A percentile compares a stretch with the other conserved stretches of the same genome.
phyloP scores from a whole-genome alignment of 1,284 basidiomycete species.

The Cystobasidiaceae sp. region DNA sequence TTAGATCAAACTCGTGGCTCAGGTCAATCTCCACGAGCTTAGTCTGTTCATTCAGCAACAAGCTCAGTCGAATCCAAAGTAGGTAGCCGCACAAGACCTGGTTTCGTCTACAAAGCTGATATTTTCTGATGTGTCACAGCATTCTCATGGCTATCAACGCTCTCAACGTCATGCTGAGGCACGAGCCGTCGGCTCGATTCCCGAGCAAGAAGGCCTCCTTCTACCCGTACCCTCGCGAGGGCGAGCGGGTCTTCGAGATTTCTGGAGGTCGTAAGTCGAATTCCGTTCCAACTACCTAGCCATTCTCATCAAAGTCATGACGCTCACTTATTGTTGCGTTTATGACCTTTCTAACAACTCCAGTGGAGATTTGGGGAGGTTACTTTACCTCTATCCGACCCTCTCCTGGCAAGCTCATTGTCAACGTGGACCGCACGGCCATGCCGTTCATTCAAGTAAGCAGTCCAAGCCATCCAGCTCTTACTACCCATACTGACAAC shows the following conservation, averaged over 20 bases:
- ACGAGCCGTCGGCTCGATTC: conserved; percentile 5
- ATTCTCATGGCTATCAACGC: conserved; percentile 31
- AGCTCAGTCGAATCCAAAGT: neutral
- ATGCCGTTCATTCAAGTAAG: conserved; percentile 24
- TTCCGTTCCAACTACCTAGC: no score
- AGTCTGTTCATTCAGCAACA: neutral
- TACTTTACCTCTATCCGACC: conserved; percentile 32
- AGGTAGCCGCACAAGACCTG: no score
- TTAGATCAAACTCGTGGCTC: conserved; percentile 19
- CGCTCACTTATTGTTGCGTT: neutral
- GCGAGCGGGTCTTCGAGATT: conserved; percentile 19
- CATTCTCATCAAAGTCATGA: neutral
- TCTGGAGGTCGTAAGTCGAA: conserved; percentile 24
- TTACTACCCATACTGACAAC: no score
- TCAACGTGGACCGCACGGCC: conserved; percentile 32
- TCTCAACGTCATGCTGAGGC: conserved; percentile 31
- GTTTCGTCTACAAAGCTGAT: no score
- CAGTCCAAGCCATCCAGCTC: no score
- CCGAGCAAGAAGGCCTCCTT: conserved; percentile 20
- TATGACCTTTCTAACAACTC: neutral
- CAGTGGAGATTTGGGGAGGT: conserved; percentile 32
- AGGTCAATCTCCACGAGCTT: conserved; percentile 21
- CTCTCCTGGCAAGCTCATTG: conserved; percentile 14
- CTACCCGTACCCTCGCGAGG: conserved; percentile 19
- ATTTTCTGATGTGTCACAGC: no score